Evolutionary conservation across 441 rosid species (phyloP).

Genomic region (Erysimum cheiri): DNA sequence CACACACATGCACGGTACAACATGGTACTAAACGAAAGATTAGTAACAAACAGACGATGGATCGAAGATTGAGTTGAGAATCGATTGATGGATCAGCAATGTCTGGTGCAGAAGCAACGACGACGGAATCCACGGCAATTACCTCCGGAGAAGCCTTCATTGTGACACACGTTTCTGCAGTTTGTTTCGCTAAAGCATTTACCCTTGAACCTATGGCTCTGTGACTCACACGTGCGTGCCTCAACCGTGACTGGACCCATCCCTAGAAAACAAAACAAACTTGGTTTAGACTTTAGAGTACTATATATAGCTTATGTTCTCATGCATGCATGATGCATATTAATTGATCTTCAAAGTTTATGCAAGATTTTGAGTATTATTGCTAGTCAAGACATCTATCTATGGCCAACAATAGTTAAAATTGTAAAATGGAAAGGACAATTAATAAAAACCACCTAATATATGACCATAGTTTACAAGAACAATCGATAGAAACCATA

Average conservation of each 20-base stretch:
- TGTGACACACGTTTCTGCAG: conserved; percentile 47
- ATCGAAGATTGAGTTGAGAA: background rate
- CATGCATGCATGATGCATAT: conserved; percentile 1
- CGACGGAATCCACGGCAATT: conserved; percentile 45
- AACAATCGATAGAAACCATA: background rate
- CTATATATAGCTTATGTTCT: background rate
- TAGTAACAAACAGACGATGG: background rate
- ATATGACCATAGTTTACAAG: background rate
- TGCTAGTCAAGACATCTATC: background rate
- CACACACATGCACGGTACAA: conserved; percentile 3
- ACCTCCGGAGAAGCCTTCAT: conserved; percentile 50
- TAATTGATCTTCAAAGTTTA: background rate
- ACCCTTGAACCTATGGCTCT: conserved; percentile 50
- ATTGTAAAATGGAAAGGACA: background rate
- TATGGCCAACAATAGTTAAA: background rate
- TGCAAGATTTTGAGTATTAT: background rate
- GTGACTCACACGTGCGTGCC: conserved; percentile 48
- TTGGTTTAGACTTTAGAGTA: background rate
- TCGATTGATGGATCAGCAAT: conserved; percentile 25
- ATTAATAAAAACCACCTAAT: background rate
- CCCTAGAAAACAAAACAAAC: background rate
- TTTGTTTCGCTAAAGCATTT: conserved; percentile 39
- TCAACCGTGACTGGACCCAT: conserved; percentile 44
- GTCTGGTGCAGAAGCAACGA: conserved; percentile 53
- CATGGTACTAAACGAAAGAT: background rate